Evolutionary conservation across 805 yeast species (phyloP), one percentile per base, ranked within the genome.

Genomic region (Candida mattraensis): DNA sequence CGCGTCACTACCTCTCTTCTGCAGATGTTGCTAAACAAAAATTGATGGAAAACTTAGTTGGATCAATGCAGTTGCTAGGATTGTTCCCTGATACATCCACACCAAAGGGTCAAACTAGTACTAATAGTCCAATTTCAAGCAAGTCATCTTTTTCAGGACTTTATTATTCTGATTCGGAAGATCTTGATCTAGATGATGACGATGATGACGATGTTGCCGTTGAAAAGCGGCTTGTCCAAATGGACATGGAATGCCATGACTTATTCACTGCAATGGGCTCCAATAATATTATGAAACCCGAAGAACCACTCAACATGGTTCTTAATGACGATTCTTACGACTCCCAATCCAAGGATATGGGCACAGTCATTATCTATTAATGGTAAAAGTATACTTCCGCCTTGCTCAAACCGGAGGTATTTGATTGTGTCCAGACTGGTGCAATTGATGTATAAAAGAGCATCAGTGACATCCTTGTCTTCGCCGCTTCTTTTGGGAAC

Each of bases 51-150:
- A 36, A 33, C 4, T 18, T 46, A 14, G 24, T 30, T 14, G 33
- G 27, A 11, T 42, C 50, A 5, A 33, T 46, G 40, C 33, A 42
- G 14, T 21, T 42, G 9, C 26, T 45, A 22, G 40, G 37, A 5
- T 23, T 42, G 23, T 7, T 47, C 17, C 40, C 42, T 7, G 33
- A 28, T 12, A 24, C 26, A 3, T 27, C 33, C 10, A 19, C 36
- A 1, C 25, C 33, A 22, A 26, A 36, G 11, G 18, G 21, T 2
- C 28, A 23, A 14, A 3, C 36, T 3, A 32, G 12, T 4, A 15
- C 37, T 5, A 26, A 26, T 12, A 19, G 27, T 7, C 13, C 27
- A n/a, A 20, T 26, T 20, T 26, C 22, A 4, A 27, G 14, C 23
- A 32, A 30, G 24, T 24, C 34, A 5, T 35, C 40, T 2, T 21